Evolutionary conservation across 2,329 filamentous ascomycete genomes (phyloP).

Genomic region (Fusarium sp.): DNA sequence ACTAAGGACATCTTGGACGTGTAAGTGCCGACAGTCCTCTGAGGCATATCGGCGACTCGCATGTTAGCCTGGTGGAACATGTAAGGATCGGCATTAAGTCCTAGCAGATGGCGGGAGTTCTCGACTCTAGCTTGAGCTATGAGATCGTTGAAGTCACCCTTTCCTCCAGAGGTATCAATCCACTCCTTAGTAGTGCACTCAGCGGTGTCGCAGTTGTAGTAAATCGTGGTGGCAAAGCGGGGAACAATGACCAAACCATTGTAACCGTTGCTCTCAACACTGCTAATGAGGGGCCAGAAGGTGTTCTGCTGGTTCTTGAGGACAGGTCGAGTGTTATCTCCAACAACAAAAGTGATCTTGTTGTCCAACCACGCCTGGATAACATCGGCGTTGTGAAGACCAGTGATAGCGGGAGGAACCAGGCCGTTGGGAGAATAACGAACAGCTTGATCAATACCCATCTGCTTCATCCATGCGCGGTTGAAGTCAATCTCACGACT

Average conservation of each 20-base stretch:
- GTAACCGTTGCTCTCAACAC: slow-evolving; percentile 28
- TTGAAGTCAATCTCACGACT: slow-evolving; percentile 32
- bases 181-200: slow-evolving; percentile 31
- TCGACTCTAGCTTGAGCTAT: slow-evolving; percentile 16
- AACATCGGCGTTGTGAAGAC: slow-evolving; percentile 32
- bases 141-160: slow-evolving; percentile 18
- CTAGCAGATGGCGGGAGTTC: slow-evolving; percentile 24
- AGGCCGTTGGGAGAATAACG: slow-evolving; percentile 26
- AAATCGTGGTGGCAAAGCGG: slow-evolving; percentile 32
- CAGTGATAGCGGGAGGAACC: slow-evolving; percentile 32
- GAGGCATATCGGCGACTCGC: slow-evolving; percentile 11
- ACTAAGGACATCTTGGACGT: slow-evolving; percentile 30
- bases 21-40: slow-evolving; percentile 26
- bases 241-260: slow-evolving; percentile 23
- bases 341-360: slow-evolving; percentile 22
- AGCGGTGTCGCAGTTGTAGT: slow-evolving; percentile 33
- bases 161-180: slow-evolving; percentile 28
- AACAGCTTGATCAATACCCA: slow-evolving; percentile 22
- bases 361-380: slow-evolving; percentile 33
- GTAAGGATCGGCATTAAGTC: slow-evolving; percentile 30
- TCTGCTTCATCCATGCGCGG: slow-evolving; percentile 28
- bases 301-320: slow-evolving; percentile 6
- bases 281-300: slow-evolving; percentile 32
- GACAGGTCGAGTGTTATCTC: slow-evolving; percentile 29
- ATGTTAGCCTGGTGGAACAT: slow-evolving; percentile 40